Base-by-base conservation (phyloP, 306 rosid genomes). In the Senna tora region DNA sequence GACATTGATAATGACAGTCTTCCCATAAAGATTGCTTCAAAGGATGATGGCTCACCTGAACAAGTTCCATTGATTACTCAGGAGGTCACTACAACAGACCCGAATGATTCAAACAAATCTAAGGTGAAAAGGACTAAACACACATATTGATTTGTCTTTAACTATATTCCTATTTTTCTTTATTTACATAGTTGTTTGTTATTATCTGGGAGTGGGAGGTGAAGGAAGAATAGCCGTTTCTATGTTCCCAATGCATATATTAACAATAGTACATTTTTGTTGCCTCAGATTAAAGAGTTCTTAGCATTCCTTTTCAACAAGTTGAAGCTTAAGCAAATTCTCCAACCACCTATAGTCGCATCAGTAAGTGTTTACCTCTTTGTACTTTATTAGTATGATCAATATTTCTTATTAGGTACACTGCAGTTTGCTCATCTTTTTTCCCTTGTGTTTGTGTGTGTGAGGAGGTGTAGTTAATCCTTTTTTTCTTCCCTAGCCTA, bases 31-130 rank as follows among this genome's bases (percentile, higher is more conserved):
- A 64, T 2, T 67, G 60, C 67, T 30, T 16, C 54, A 7, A 73
- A 71, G 64, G 72, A 15, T 74, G 77, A 76, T 74, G 75, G 20
- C 68, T 6, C 71, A 15, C 77, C 88, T 47, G 88, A 78, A 56
- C 88, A 84, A 75, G 69, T 78, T 76, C 98, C 97, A 21, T 75
- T 93, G 84, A 90, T 93, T 30, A 50, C 78, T 20, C 80, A 86
- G 62, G 92, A 82, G 69, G 67, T 33, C 53, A 52, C 47, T 65
- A 61, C 76, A 60, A 62, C 49, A 49, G 38, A 21, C 62, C 20
- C 87, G 60, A 74, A 73, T 79, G 49, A 63, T 55, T 60, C 85
- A 30, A 66, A 66, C 46, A 81, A 65, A 63, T 62, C 73, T 39
- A 85, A 77, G 93, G 98, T 93, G 73, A 72, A 85, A 74, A 79